Base-by-base conservation (phyloP, 2,329 filamentous ascomycete species). In the Hypoxylon sp. region DNA sequence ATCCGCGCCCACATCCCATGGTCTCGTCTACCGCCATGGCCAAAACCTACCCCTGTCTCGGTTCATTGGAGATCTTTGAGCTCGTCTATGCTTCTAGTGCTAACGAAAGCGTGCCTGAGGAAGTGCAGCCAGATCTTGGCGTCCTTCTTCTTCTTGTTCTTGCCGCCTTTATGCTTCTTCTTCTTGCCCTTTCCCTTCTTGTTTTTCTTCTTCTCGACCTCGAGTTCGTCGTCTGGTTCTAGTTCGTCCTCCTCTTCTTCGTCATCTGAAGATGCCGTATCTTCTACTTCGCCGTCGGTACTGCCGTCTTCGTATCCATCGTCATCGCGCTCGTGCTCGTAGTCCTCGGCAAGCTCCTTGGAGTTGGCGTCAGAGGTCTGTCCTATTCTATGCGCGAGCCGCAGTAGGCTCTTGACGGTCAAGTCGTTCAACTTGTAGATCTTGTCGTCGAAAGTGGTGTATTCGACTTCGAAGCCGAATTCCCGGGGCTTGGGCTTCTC, bases 381-480 rank as follows among this genome's bases (percentile, higher is more conserved):
- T 1, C 91, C 92, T 73, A 98, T 96, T 57, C 90, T 85, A 67
- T 90, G 87, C 9, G 96, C 96, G 49, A 98, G 84, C 65, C 91
- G 85, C 45, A 98, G 81, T 75, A 91, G 91, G 75, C 89, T 96
- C 67, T 87, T 85, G 54, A 97, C 91, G 0, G 95, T 98, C 77
- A 99, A 80, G 78, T 98, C 95, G 44, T 87, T 83, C 71, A 97
- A 79, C 65, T 87, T 85, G 76, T 94, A 97, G 0, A 90, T 78
- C 61, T 87, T 80, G 76, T 98, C 93, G 20, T 89, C 85, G 58
- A 87, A 90, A 0, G 94, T 98, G 76, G 89, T 89, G 77, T 99
- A 99, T 77, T 97, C 93, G 50, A 97, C 82, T 75, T 97, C 85
- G 74, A 88, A 98, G 14, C 83, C 76, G 77, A 97, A 93, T 32